These are phyloP conservation scores for Coemansia sp. DNA, from an alignment of 192 early-diverging fungal genomes.

Conservation along the genomic window DNA sequence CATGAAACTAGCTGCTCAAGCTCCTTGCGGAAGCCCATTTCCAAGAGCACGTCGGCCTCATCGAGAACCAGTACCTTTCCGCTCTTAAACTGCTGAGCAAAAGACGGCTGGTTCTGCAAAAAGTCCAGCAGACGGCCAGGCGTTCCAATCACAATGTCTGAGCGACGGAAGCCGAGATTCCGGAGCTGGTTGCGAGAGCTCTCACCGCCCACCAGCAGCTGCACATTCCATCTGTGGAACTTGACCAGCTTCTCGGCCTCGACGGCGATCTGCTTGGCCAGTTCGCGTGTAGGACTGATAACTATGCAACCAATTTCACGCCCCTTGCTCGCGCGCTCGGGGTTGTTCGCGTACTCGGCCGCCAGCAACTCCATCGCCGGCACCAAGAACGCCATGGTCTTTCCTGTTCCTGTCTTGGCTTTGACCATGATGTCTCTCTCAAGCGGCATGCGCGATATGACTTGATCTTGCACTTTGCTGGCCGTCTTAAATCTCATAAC, in stretches of 20 bases:
- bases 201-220: slow-evolving; percentile 79
- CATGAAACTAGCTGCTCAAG: slow-evolving; percentile 64
- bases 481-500: slow-evolving; percentile 74
- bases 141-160: slow-evolving; percentile 91
- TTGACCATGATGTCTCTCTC: slow-evolving; percentile 84
- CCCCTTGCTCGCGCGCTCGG: slow-evolving; percentile 47
- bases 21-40: slow-evolving; percentile 91
- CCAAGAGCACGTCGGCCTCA: slow-evolving; percentile 92
- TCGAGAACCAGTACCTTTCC: slow-evolving; percentile 75
- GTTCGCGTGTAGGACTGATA: slow-evolving; percentile 88
- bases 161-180: slow-evolving; percentile 49
- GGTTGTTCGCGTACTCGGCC: slow-evolving; percentile 61
- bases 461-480: slow-evolving; percentile 81
- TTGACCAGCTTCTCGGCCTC: slow-evolving; percentile 67
- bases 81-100: slow-evolving; percentile 52
- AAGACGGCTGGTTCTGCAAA: slow-evolving; percentile 55
- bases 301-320: slow-evolving; percentile 65
- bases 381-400: slow-evolving; percentile 93
- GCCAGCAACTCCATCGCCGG: slow-evolving; percentile 77
- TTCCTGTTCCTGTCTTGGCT: slow-evolving; percentile 97
- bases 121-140: slow-evolving; percentile 89
- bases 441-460: slow-evolving; percentile 69
- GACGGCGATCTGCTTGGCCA: slow-evolving; percentile 79
- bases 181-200: slow-evolving; percentile 55
- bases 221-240: slow-evolving; percentile 62